Percentiles rank a stretch among this genome's conserved stretches.
These are phyloP conservation scores for Suillus hirtellus DNA, from an alignment of 768 basidiomycete species.

Conservation along the genomic window DNA sequence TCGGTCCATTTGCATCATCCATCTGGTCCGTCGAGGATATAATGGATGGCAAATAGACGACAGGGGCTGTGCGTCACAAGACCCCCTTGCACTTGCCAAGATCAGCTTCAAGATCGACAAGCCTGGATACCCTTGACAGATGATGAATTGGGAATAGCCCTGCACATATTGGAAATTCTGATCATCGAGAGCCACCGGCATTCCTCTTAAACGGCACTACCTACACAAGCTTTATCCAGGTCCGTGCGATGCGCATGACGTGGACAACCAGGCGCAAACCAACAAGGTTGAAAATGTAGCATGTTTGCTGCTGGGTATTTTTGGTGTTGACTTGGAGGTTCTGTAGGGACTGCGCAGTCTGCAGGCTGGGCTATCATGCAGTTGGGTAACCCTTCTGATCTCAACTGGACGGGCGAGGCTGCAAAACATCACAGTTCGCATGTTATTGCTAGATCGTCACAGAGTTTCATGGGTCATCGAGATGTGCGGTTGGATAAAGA, in stretches of 20 bases:
- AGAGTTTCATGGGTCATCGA: not conserved
- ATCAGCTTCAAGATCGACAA: not conserved
- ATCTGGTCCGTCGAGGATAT: not conserved
- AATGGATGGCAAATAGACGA: not conserved
- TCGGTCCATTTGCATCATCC: not conserved
- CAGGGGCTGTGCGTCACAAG: not conserved
- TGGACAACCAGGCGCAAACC: not conserved
- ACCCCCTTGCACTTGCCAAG: not conserved
- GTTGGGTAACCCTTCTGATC: not conserved
- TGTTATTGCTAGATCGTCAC: not conserved
- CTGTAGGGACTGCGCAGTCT: not conserved
- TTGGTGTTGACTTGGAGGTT: not conserved
- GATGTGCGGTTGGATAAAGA: not conserved
- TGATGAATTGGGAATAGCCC: not conserved
- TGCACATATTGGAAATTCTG: not conserved
- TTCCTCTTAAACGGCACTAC: not conserved
- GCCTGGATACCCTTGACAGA: not conserved
- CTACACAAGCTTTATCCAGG: not conserved
- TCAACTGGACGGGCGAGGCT: not conserved
- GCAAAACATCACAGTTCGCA: not conserved
- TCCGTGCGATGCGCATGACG: not conserved
- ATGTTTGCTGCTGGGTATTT: not conserved
- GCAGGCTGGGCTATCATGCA: not conserved
- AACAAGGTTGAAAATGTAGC: not conserved
- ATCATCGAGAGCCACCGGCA: not conserved